phyloP scores from a whole-genome alignment of 768 basidiomycete genomes.

The Russula griseocarnosa region DNA sequence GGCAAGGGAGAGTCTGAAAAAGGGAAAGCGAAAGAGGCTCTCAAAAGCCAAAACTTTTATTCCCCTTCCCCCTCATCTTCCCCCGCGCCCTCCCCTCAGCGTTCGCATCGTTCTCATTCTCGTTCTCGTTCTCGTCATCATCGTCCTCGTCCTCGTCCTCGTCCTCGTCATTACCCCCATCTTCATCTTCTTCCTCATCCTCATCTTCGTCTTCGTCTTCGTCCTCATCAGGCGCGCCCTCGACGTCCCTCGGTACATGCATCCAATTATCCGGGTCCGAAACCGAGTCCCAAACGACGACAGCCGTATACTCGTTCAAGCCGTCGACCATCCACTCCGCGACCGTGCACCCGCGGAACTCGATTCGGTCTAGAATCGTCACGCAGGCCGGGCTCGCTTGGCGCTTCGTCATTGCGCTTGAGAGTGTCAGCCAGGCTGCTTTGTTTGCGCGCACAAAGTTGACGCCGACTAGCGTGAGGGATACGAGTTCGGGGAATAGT shows the following conservation, averaged over 20 bases:
- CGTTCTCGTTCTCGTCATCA: no score
- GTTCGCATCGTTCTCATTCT: no score
- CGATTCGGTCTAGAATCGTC: conserved; percentile 22
- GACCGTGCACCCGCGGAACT: conserved; percentile 22
- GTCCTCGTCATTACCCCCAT: not conserved
- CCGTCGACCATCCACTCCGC: conserved; percentile 11
- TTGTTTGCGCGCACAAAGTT: conserved; percentile 19
- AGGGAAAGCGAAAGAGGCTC: not conserved
- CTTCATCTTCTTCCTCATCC: not conserved
- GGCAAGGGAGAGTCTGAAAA: not conserved
- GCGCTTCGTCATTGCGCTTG: conserved; percentile 2
- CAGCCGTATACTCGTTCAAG: conserved; percentile 19
- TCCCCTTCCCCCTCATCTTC: not conserved
- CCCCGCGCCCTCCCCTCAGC: no score
- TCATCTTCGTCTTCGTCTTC: not conserved
- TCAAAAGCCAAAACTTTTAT: not conserved
- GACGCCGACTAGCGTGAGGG: conserved; percentile 14
- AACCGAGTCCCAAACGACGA: conserved; percentile 24
- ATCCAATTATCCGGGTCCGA: conserved; percentile 22
- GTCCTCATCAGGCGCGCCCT: not conserved
- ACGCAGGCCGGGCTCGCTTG: conserved; percentile 21
- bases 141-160: no score
- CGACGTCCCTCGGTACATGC: conserved; percentile 17
- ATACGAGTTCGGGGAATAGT: conserved; percentile 14
- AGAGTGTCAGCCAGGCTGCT: conserved; percentile 3